These are phyloP conservation scores for Hypomyces rosellus DNA, from an alignment of 2,329 filamentous ascomycete genomes.

Conservation along the genomic window DNA sequence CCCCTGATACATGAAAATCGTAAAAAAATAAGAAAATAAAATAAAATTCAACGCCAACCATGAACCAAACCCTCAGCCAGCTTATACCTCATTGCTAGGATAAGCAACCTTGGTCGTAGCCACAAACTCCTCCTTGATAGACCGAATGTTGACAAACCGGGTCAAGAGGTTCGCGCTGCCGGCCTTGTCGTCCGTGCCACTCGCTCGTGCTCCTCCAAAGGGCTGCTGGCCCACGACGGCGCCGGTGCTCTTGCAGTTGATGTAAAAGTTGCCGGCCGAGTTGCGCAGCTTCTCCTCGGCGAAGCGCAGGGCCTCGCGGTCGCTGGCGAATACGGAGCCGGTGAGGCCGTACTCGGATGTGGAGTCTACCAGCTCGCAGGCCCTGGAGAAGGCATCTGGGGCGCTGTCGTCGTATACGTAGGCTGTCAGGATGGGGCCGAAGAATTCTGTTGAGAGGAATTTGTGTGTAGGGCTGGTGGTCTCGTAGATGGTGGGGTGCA, in stretches of 20 bases:
- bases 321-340: slow-evolving; percentile 66
- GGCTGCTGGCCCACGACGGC: slow-evolving; percentile 68
- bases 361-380: slow-evolving; percentile 59
- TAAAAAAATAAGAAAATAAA: background rate
- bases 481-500: slow-evolving; percentile 76
- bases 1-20: background rate
- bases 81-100: slow-evolving; percentile 61
- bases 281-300: slow-evolving; percentile 68
- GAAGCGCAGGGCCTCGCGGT: slow-evolving; percentile 57
- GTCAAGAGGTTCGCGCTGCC: slow-evolving; percentile 58
- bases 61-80: background rate
- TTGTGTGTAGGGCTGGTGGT: slow-evolving; percentile 68
- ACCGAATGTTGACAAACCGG: slow-evolving; percentile 60
- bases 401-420: slow-evolving; percentile 71
- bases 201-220: slow-evolving; percentile 62
- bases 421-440: slow-evolving; percentile 68
- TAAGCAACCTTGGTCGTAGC: slow-evolving; percentile 58
- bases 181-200: slow-evolving; percentile 69
- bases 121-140: slow-evolving; percentile 70
- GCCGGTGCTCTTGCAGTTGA: slow-evolving; percentile 77
- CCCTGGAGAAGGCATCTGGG: slow-evolving; percentile 49
- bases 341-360: slow-evolving; percentile 75
- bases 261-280: slow-evolving; percentile 76
- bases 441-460: slow-evolving; percentile 72
- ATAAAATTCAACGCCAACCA: background rate